Evolutionary conservation across 495 filamentous ascomycete genomes (phyloP), one percentile per base, ranked within the genome.

Genomic region (Podospora australis): DNA sequence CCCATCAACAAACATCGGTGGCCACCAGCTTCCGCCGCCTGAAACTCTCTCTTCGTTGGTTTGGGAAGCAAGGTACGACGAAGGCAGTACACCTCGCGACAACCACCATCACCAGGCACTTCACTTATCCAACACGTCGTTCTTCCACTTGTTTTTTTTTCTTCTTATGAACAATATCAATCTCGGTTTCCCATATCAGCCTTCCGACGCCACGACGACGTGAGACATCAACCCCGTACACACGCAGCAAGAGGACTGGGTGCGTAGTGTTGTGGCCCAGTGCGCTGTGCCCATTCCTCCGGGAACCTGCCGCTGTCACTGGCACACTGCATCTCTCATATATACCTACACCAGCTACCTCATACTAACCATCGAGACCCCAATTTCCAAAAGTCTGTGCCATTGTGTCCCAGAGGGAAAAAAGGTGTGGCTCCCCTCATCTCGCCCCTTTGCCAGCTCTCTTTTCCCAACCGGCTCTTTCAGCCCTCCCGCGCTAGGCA

Each of bases 401-500:
- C 11, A 39, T n/a, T n/a, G n/a, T n/a, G 47, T 43, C 40, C 40
- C 47, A 47, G 34, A 40, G n/a, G n/a, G n/a, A n/a, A 50, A 47
- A 40, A 44, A 36, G 36, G 44, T 41, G 55, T 54, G 55, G 51
- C 52, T 14, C 20, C n/a, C 16, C 40, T 23, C 23, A 16, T 16
- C n/a, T 44, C 36, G 25, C 36, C 36, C 55, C 25, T 46, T 53
- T 44, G 35, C 43, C 48, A 52, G 53, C 42, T 21, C 23, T n/a
- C n/a, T n/a, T n/a, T 39, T 44, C 38, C 44, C 19, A 44, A 44
- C 47, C 46, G 44, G 46, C 53, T 55, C 56, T 62, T 52, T 62
- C 61, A 64, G 61, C 61, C 59, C 54, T 62, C 49, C 50, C 56
- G 56, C 61, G 52, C 61, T 64, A 62, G 53, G 38, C 45, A 48